Evolutionary conservation across 2,329 filamentous ascomycete species (phyloP).

Genomic region (Aspergillus vadensis): DNA sequence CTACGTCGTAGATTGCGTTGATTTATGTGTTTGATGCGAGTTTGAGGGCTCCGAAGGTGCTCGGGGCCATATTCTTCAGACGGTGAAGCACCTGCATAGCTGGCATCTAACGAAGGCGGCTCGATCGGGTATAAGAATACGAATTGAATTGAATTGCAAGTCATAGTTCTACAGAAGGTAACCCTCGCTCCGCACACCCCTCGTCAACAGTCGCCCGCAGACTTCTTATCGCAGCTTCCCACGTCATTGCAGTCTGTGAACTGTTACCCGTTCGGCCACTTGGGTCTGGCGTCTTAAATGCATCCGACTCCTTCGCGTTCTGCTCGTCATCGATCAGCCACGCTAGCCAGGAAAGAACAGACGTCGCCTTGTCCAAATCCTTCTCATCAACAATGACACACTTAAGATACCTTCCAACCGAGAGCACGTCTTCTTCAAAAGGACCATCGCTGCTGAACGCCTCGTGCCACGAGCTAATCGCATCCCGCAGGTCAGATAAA

Average conservation of each 20-base stretch:
- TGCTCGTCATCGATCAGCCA: slow-evolving; percentile 44
- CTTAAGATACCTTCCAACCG: slow-evolving; percentile 71
- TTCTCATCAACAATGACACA: slow-evolving; percentile 74
- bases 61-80: too few species aligned
- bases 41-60: too few species aligned
- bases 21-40: too few species aligned
- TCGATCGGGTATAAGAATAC: too few species aligned
- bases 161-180: slow-evolving; percentile 49
- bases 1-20: too few species aligned
- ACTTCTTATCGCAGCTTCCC: slow-evolving; percentile 40
- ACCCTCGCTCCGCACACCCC: slow-evolving; percentile 47
- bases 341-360: slow-evolving; percentile 66
- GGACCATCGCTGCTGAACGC: slow-evolving; percentile 75
- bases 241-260: slow-evolving; percentile 29
- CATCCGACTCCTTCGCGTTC: slow-evolving; percentile 13
- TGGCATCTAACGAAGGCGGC: too few species aligned
- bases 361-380: slow-evolving; percentile 73
- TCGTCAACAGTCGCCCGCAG: slow-evolving; percentile 47
- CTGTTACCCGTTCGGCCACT: slow-evolving; percentile 26
- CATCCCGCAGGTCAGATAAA: slow-evolving; percentile 68
- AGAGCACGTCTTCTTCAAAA: slow-evolving; percentile 73
- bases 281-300: background rate
- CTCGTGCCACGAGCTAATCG: slow-evolving; percentile 73
- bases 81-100: too few species aligned
- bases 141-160: too few species aligned